These are phyloP conservation scores for Trametes sanguinea DNA, from an alignment of 768 basidiomycete species.

Conservation along the genomic window DNA sequence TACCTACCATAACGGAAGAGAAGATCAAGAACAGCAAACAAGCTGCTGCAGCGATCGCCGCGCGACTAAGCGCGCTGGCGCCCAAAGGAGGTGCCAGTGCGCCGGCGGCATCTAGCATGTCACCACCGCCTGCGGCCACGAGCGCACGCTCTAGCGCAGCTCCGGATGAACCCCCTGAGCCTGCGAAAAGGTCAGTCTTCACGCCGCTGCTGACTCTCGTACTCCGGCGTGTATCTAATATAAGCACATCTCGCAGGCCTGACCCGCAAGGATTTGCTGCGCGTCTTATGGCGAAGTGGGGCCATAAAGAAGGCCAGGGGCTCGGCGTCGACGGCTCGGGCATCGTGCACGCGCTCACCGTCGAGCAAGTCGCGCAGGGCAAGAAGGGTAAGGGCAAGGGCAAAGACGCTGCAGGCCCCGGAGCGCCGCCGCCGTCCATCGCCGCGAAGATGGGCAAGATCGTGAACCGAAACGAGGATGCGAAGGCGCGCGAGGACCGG, in stretches of 20 bases:
- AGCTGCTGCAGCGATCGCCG: constrained; percentile 82
- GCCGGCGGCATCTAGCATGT: constrained; percentile 30
- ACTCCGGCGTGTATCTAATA: background rate
- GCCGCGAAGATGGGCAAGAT: constrained; percentile 84
- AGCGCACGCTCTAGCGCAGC: constrained; percentile 29
- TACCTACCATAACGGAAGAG: constrained; percentile 54
- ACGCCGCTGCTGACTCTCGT: background rate
- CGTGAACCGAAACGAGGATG: constrained; percentile 87
- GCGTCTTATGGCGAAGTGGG: constrained; percentile 94
- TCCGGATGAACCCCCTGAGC: constrained; percentile 35
- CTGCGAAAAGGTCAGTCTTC: constrained; percentile 24
- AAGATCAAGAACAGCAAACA: constrained; percentile 53
- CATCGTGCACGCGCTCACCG: constrained; percentile 85
- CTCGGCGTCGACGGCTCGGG: constrained; percentile 83
- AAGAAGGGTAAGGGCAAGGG: constrained; percentile 38
- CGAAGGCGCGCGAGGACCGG: constrained; percentile 71
- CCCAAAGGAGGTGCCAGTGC: constrained; percentile 16
- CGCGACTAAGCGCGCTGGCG: constrained; percentile 63
- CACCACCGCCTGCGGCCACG: constrained; percentile 28
- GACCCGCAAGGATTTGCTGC: constrained; percentile 79
- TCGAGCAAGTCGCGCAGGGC: constrained; percentile 60
- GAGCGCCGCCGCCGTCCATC: constrained; percentile 28
- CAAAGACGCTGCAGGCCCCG: background rate
- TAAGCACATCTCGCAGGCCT: constrained; percentile 36
- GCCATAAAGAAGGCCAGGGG: constrained; percentile 92